phyloP scores from a whole-genome alignment of 768 basidiomycete species.

The Mycena filopes region DNA sequence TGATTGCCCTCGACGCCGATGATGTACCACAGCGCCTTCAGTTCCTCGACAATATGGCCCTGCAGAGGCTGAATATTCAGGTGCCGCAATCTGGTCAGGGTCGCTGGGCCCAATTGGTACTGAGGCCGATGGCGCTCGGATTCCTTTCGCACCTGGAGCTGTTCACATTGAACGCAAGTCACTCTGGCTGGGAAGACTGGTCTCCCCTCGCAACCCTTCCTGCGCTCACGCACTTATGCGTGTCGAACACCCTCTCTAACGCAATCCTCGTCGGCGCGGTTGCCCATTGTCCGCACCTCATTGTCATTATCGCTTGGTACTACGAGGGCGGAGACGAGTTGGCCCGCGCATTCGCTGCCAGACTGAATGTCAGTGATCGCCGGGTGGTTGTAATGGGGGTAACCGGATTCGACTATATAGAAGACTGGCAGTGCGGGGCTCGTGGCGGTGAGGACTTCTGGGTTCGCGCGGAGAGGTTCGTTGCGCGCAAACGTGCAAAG shows the following conservation, averaged over 20 bases:
- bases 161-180: not conserved
- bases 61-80: not conserved
- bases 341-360: not conserved
- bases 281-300: not conserved
- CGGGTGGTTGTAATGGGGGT: not conserved
- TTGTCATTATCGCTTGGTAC: not conserved
- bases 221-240: not conserved
- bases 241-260: not conserved
- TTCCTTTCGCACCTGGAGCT: not conserved
- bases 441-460: not conserved
- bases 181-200: not conserved
- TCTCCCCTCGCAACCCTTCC: not conserved
- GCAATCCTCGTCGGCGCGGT: not conserved
- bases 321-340: not conserved
- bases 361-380: not conserved
- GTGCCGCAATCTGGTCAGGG: too few relatives aligned
- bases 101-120: not conserved
- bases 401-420: not conserved
- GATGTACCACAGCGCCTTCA: too few relatives aligned
- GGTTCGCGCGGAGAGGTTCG: constrained; percentile 6
- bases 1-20: not conserved
- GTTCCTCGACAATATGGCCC: not conserved
- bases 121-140: not conserved
- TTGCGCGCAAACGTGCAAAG: too few relatives aligned
- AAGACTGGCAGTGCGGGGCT: not conserved